Base-by-base conservation (phyloP, 2,329 filamentous ascomycete species). In the Talaromyces albobiverticillius region DNA sequence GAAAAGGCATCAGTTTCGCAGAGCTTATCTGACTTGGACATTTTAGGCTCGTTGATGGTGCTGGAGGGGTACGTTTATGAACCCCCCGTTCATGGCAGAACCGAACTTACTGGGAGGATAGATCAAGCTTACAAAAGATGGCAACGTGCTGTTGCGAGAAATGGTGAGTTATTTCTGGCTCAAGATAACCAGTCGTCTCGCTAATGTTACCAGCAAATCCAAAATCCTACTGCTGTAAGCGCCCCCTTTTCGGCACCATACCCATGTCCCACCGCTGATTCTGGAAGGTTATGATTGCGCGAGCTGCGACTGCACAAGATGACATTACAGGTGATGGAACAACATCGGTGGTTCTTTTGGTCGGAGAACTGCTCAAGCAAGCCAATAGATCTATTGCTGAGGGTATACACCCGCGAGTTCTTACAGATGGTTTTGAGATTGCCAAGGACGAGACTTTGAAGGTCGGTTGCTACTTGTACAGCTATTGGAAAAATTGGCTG, bases 91-190 rank as follows among this genome's bases (percentile, higher is more conserved):
- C 58, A 53, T 50, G 55, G 56, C 50, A 53, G 47, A 46, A 42
- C 46, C 54, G 48, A 51, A 38, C 57, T 57, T 9, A 56, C 60
- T 26, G 59, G 56, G 65, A 22, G 63, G 58, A 70, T 64, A 94
- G 85, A 99, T 99, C 79, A 99, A 99, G 79, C 83, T 99, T 71
- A 99, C 94, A 65, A 99, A 99, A 76, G 94, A 99, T 77, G 94
- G 94, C 71, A 96, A 95, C 68, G 93, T 97, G 57, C 79, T 87
- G 61, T 67, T 87, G 64, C 81, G 82, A 66, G 83, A 86, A 70
- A 86, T 86, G 83, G 76, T 82, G 64, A 53, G 74, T 68, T 29
- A 29, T 38, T 42, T 11, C 13, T 31, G n/a, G 18, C 18, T 53
- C 22, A 42, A 7, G 9, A 46, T 23, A 25, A 34, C 32, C 6